Evolutionary conservation across 2,329 filamentous ascomycete species (phyloP), one percentile per base, ranked within the genome.

Genomic region (Xenoacremonium recifei): DNA sequence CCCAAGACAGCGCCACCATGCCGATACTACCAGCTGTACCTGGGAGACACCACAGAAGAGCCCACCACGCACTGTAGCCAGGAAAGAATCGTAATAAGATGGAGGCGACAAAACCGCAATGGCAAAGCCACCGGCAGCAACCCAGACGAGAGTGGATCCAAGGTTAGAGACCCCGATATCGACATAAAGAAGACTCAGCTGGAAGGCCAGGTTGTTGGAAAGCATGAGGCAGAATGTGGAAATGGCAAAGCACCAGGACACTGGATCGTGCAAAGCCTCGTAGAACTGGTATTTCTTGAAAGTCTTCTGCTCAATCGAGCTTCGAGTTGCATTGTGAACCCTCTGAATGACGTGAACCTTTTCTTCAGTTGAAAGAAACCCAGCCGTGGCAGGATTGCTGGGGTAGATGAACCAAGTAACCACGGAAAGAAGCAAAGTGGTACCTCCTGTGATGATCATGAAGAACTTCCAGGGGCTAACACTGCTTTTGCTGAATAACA

Each of bases 361-460:
- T 35, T 71, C 70, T 33, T 73, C 66, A 2, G 65, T 47, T 1
- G 62, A 62, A 42, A 71, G 59, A 21, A 69, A 69, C 2, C 51
- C 51, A 2, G 67, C 64, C 33, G 66, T 65, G 5, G 61, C 57
- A 0, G 67, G 69, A 19, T 66, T 62, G 37, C 64, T 62, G 2
- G 70, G 70, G 13, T 65, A 66, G 23, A 55, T 49, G 27, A 69
- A 59, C 54, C 64, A 62, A 18, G 64, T 60, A 25, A 58, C 60
- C 2, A 63, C 41, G 1, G 65, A 54, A 1, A 69, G 50, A 2
- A 68, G 2, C 0, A 69, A 39, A 0, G 67, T 65, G 1, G 68
- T 34, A 1, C 59, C 59, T 2, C 67, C 67, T 0, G 64, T 68
- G 23, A 65, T 54, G 12, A 70, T 60, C 58, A 67, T 67, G 37